Base-by-base conservation (phyloP, 208 protist species). In the Acanthamoeba castellanii region DNA sequence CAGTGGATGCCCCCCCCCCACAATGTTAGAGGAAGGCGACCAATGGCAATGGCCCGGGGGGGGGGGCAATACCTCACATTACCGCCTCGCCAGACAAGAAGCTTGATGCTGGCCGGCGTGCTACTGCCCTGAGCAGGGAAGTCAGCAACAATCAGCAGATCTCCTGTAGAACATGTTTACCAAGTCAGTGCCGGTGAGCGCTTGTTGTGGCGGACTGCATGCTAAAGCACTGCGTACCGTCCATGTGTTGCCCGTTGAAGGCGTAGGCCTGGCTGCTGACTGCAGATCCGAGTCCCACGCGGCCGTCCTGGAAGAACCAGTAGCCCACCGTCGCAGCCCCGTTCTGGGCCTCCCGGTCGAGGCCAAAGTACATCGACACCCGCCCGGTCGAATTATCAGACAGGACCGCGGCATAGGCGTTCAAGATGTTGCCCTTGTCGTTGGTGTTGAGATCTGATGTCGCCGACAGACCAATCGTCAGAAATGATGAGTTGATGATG, bases 211-310 rank as follows among this genome's bases (percentile, higher is more conserved):
- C n/a, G n/a, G n/a, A n/a, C n/a, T n/a, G n/a, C n/a, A n/a, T n/a
- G n/a, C n/a, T n/a, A n/a, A n/a, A n/a, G n/a, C n/a, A n/a, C n/a
- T n/a, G n/a, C n/a, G n/a, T n/a, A n/a, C 66, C 66, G 27, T 74
- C 66, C 66, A 32, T 74, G 66, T 74, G 66, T 74, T 32, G 9
- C 18, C 66, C 66, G 66, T 74, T 74, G 66, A 74, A 74, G 66
- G 66, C 66, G 32, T 74, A 74, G 66, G 66, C 66, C 13, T 42
- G 25, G 66, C 32, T 30, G 66, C 27, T 74, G 66, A 74, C 32
- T 2, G 27, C 13, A 25, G 5, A 2, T 11, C 66, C 66, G 2
- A 5, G 32, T 30, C 66, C 66, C 8, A 74, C 13, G 9, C 27
- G 13, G 11, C 18, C 18, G 32, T 74, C 66, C 27, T 74, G 66